Percentiles rank a stretch among this genome's conserved stretches.
Conservation (phyloP, 305 asterid genomes). For the Fraxinus platypoda region DNA sequence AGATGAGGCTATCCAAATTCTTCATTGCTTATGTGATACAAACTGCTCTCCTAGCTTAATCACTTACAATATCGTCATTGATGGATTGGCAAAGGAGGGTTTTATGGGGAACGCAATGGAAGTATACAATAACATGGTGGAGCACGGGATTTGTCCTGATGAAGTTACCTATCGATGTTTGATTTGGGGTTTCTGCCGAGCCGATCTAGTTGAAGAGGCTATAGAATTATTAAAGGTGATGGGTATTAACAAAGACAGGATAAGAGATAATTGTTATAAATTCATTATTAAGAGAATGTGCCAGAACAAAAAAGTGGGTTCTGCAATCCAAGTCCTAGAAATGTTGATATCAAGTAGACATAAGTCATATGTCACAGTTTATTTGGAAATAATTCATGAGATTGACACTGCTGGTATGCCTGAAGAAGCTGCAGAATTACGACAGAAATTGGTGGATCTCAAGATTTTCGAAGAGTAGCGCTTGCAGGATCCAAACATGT, state of each 20-base stretch:
- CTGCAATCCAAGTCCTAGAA: conserved; percentile 58
- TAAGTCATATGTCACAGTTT: conserved; percentile 31
- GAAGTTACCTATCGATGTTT: conserved; percentile 74
- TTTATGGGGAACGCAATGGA: conserved; percentile 66
- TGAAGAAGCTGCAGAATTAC: conserved; percentile 59
- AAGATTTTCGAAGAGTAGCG: conserved; percentile 36
- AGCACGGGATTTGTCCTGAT: conserved; percentile 61
- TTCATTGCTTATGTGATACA: conserved; percentile 38
- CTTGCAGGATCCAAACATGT: conserved; percentile 10
- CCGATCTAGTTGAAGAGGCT: conserved; percentile 73
- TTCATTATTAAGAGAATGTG: conserved; percentile 63
- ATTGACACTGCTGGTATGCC: conserved; percentile 65
- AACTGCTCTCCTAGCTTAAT: conserved; percentile 54
- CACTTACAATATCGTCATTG: conserved; percentile 74
- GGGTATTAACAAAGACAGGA: conserved; percentile 35
- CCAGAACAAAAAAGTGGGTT: conserved; percentile 51
- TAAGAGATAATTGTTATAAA: conserved; percentile 74
- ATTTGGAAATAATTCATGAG: conserved; percentile 51
- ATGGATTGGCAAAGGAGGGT: conserved; percentile 74
- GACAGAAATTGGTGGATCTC: conserved; percentile 47
- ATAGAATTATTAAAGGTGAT: conserved; percentile 54
- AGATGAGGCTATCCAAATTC: conserved; percentile 63
- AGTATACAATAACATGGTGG: conserved; percentile 56
- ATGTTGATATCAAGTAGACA: conserved; percentile 52
- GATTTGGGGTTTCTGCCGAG: conserved; percentile 78